A percentile compares a stretch with the other conserved stretches of the same genome.
phyloP scores from a whole-genome alignment of 139 green algal genomes.

The Zygnema circumcarinatum region DNA sequence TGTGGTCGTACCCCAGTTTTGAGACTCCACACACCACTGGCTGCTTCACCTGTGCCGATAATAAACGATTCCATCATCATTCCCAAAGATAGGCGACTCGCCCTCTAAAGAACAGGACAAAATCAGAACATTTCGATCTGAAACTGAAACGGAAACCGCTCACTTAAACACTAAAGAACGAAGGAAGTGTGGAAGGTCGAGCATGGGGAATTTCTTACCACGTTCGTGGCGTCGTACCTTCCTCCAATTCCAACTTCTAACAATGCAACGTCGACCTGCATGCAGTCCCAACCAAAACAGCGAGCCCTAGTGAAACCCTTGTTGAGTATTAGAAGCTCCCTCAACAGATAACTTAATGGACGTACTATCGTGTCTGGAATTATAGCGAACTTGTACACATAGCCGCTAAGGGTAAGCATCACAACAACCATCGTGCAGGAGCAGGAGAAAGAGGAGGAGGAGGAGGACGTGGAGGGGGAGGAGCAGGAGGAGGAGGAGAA shows the following conservation, averaged over 20 bases:
- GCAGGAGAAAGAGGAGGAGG: neutral
- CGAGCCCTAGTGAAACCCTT: neutral
- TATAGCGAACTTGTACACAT: neutral
- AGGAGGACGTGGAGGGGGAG: neutral
- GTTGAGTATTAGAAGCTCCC: neutral
- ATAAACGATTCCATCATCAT: no score
- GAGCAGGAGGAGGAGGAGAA: neutral
- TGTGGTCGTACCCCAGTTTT: slow-evolving; percentile 93
- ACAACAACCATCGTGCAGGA: no score
- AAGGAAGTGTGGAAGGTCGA: neutral
- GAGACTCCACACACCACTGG: slow-evolving; percentile 81
- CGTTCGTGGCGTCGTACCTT: slow-evolving; percentile 94
- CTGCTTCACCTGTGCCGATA: slow-evolving; percentile 40
- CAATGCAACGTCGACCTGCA: slow-evolving; percentile 83
- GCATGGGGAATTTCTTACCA: slow-evolving; percentile 36
- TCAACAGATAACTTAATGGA: no score
- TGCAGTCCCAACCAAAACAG: neutral
- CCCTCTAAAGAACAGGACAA: no score
- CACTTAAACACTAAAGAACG: neutral
- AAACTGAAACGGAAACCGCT: no score
- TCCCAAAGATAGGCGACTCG: no score
- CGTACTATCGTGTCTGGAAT: no score
- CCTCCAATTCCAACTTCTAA: slow-evolving; percentile 95
- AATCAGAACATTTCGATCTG: no score
- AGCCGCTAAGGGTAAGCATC: no score